A percentile compares a stretch with the other conserved stretches of the same genome.
These are phyloP conservation scores for Jacaranda mimosifolia DNA, from an alignment of 257 asterid genomes.

Conservation along the genomic window DNA sequence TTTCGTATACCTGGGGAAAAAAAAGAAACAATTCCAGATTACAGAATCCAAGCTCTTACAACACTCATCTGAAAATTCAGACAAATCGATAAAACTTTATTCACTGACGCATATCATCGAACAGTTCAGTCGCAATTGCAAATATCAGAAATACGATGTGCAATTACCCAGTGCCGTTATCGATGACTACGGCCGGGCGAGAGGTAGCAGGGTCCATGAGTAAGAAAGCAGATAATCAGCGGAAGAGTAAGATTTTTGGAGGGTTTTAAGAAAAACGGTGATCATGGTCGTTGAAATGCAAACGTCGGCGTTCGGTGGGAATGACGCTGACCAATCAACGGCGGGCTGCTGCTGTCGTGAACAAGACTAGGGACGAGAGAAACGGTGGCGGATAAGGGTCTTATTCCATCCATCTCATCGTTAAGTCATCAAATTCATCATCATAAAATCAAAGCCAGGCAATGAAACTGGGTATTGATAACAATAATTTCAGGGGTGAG, in stretches of 20 bases:
- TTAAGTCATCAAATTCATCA: conserved; percentile 34
- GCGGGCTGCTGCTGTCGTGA: conserved; percentile 33
- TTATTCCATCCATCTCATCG: conserved; percentile 50
- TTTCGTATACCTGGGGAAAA: conserved; percentile 72
- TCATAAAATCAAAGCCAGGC: conserved; percentile 16
- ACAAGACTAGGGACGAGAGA: conserved; percentile 6
- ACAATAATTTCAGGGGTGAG: conserved; percentile 24
- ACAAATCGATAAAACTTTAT: conserved; percentile 3
- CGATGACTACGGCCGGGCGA: conserved; percentile 94
- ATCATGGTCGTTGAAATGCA: conserved; percentile 60
- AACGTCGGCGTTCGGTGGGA: conserved; percentile 51
- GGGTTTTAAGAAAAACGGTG: conserved; percentile 52
- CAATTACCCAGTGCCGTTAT: conserved; percentile 91
- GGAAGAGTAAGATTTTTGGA: conserved; percentile 54
- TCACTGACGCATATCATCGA: conserved; percentile 47
- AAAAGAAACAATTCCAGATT: conserved; percentile 12
- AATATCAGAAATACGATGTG: not conserved
- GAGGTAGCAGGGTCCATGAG: conserved; percentile 84
- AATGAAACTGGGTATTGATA: not conserved
- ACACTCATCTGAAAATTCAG: conserved; percentile 14
- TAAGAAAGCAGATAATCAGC: conserved; percentile 37
- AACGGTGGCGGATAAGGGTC: conserved; percentile 33
- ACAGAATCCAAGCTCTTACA: conserved; percentile 3
- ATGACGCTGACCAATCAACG: conserved; percentile 43
- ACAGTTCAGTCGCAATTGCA: conserved; percentile 28